Percentiles rank a stretch among this genome's conserved stretches.
phyloP scores from a whole-genome alignment of 306 rosid species.

The Hippophae rhamnoides region DNA sequence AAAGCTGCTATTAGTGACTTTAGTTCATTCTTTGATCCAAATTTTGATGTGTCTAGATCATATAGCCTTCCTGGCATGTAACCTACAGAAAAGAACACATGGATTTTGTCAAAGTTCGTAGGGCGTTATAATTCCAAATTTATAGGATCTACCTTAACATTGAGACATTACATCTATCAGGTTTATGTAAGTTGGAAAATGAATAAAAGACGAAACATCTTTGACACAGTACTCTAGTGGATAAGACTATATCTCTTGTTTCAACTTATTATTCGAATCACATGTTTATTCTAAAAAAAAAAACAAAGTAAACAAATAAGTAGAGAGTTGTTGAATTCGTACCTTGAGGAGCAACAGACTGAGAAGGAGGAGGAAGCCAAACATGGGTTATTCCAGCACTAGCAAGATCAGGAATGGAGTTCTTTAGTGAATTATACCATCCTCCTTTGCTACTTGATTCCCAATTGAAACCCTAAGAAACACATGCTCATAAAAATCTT shows the following conservation, averaged over 20 bases:
- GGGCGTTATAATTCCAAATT: too few species aligned
- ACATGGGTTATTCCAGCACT: constrained; percentile 61
- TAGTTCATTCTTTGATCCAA: constrained; percentile 45
- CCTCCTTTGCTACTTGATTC: constrained; percentile 62
- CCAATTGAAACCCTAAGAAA: constrained; percentile 72
- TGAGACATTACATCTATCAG: too few species aligned
- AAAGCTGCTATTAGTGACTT: constrained; percentile 43
- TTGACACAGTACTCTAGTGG: too few species aligned
- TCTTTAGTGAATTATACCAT: constrained; percentile 61
- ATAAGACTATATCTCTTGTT: too few species aligned
- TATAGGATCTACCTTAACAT: too few species aligned
- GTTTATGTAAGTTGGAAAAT: too few species aligned
- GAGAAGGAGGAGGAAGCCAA: constrained; percentile 92
- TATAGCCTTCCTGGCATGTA: constrained; percentile 81
- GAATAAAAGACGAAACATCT: too few species aligned
- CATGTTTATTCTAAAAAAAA: not conserved
- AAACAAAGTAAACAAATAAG: not conserved
- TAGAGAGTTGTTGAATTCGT: not conserved
- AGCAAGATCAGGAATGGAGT: constrained; percentile 45
- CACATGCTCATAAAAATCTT: not conserved
- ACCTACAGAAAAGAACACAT: constrained; percentile 20
- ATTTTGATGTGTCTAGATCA: constrained; percentile 69
- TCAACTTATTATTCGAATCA: too few species aligned
- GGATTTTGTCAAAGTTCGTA: too few species aligned
- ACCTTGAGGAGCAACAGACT: constrained; percentile 46